Evolutionary conservation across 495 filamentous ascomycete genomes (phyloP), one percentile per base, ranked within the genome.

Genomic region (Tuber melanosporum): DNA sequence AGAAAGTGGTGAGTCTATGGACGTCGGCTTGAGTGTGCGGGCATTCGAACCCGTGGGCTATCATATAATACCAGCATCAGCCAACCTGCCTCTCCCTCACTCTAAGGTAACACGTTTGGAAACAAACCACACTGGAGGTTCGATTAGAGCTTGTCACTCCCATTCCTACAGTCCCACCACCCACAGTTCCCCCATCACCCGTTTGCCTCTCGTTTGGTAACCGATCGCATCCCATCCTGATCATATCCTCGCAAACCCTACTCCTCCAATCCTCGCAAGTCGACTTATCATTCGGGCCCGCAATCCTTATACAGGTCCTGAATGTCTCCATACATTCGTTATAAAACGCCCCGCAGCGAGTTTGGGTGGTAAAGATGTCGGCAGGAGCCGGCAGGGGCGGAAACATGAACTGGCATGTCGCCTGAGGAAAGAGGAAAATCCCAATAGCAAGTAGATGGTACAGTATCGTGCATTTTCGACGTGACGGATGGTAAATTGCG

Each of bases 291-390:
- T 77, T 74, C 6, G 47, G 42, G 20, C 69, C 70, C 3, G 71
- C 81, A 39, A 44, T 57, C 1, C 45, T 14, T 3, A 83, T 32
- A 36, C 81, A 83, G 42, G 70, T 71, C 45, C 75, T 73, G 57
- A 78, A 82, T 1, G 47, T 70, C n/a, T 47, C 43, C 52, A 83
- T 76, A 70, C 81, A 83, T 26, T 75, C 69, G 43, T 74, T 71
- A 46, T 80, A 82, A 39, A 73, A 75, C 5, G 39, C 19, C 8
- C 73, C 45, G 22, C 81, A 82, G 3, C 46, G 70, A 20, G 79
- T 36, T 39, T 72, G 62, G 19, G 75, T 71, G 43, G 73, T 26
- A 39, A 76, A 76, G 4, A 71, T 70, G 26, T 12, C 26, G 26
- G 26, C 3, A 36, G 26, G 0, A 26, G 62, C 73, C 0, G 79